Evolutionary conservation across 1,139 yeast species (phyloP).

Genomic region (Zhuliangozyma parablackwelliae): DNA sequence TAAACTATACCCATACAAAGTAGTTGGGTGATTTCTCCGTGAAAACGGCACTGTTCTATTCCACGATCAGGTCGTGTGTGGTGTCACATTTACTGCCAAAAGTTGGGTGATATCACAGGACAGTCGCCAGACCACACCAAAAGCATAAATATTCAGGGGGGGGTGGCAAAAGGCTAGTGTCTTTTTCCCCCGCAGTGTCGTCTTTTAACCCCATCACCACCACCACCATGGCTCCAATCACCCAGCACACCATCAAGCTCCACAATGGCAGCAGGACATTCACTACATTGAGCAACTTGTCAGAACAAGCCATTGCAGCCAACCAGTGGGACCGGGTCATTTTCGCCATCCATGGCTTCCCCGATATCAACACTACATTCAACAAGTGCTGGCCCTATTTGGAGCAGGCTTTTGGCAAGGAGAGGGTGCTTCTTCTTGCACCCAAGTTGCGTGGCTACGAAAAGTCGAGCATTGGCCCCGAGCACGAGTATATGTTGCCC

Average conservation of each 20-base stretch:
- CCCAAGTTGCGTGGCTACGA: conserved; percentile 45
- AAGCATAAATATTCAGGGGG: no score
- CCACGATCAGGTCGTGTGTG: no score
- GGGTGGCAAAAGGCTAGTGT: no score
- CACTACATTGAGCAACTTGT: conserved; percentile 22
- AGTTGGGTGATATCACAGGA: no score
- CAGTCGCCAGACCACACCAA: no score
- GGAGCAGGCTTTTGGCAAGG: conserved; percentile 14
- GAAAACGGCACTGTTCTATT: no score
- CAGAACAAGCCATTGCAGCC: conserved; percentile 14
- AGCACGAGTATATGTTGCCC: conserved; percentile 21
- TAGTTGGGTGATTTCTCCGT: no score
- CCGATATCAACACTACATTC: conserved; percentile 35
- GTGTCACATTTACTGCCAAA: no score
- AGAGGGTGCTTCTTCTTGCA: conserved; percentile 26
- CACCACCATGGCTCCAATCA: neutral
- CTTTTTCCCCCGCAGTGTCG: no score
- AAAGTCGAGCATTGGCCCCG: conserved; percentile 26
- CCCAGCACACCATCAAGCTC: conserved; percentile 14
- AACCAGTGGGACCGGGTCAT: conserved; percentile 23
- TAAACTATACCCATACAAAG: no score
- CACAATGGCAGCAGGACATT: conserved; percentile 20
- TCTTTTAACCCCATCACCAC: no score
- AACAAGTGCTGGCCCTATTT: conserved; percentile 22
- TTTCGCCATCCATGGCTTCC: conserved; percentile 40